Evolutionary conservation across 2,329 filamentous ascomycete species (phyloP), one percentile per base, ranked within the genome.

Genomic region (Macrophomina phaseolina): DNA sequence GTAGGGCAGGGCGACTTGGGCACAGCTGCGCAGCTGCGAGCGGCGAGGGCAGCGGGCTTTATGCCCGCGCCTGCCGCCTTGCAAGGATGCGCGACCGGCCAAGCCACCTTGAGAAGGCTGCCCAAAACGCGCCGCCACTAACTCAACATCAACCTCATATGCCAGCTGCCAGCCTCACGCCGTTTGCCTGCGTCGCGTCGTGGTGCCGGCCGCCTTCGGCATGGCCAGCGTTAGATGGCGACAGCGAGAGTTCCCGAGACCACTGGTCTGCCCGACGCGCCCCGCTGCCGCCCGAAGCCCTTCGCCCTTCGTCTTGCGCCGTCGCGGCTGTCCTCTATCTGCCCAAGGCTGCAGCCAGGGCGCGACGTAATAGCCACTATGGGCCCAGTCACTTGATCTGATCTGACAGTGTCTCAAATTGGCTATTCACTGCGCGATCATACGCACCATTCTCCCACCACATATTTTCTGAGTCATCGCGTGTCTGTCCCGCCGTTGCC

Each of bases 311-410:
- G 23, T 23, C 53, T 36, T 30, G 51, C 34, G 38, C 42, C 45
- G 32, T 48, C 32, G 34, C 51, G 28, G 40, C 51, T 34, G 40
- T 46, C 18, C 5, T 48, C 18, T 16, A 40, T 28, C 38, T 65
- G 51, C 53, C 42, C 52, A 52, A 51, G 52, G 55, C 45, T 62
- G 67, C 71, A 75, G 67, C 67, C 71, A 62, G 74, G 78, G 80
- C 71, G 73, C 85, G 84, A 83, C 71, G 81, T 83, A 28, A 5
- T 23, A 16, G 16, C 55, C 12, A 38, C 23, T 16, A 16, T 11
- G 18, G 36, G 36, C 53, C 79, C 78, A 82, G 82, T 78, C 11
- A 86, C 85, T 87, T 87, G 85, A 87, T 87, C 85, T 87, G 86
- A 86, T 87, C 85, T 85, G 85, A 86, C 77, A 77, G 76, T 34